Evolutionary conservation across 306 rosid species (phyloP), one percentile per base, ranked within the genome.

Genomic region (Sicyos baderoa): DNA sequence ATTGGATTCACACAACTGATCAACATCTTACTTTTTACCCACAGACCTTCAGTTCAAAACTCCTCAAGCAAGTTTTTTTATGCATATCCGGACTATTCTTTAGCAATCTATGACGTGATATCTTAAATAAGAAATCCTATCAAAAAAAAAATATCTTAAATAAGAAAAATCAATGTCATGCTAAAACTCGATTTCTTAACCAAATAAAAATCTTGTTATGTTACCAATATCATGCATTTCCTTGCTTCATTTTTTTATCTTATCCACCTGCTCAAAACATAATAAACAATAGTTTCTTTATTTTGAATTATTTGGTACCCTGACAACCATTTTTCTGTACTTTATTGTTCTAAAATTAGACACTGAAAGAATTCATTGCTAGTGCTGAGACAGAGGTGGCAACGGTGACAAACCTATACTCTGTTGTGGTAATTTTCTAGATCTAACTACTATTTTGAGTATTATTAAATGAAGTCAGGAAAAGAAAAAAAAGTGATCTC

Each of bases 341-440:
- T 61, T 58, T 55, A 40, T 75, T 69, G 71, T 67, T 22, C 18
- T 47, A 47, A 22, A 49, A 67, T n/a, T 79, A 94, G 99, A 86
- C 86, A 50, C 74, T 94, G 87, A 85, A 82, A 82, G 97, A 66
- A 76, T 94, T 94, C 79, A 70, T 90, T 77, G 61, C 51, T 25
- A 82, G 59, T 71, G 82, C 97, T 17, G 97, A 94, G 84, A 82
- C 86, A 58, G 95, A 90, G 85, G 97, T 83, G 81, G 82, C 81
- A 73, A 75, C 88, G 70, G 85, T 94, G 72, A 81, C 90, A 35
- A 79, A 65, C 76, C 82, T 94, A 21, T 94, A 94, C 75, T 74
- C 96, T 79, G 83, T 76, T 70, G 99, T 83, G 97, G 99, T 94
- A 94, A 84, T 67, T 70, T 73, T 68, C 83, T 73, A 45, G 49